These are phyloP conservation scores for Debaryomyces hansenii DNA, from an alignment of 805 yeast genomes.

Conservation along the genomic window DNA sequence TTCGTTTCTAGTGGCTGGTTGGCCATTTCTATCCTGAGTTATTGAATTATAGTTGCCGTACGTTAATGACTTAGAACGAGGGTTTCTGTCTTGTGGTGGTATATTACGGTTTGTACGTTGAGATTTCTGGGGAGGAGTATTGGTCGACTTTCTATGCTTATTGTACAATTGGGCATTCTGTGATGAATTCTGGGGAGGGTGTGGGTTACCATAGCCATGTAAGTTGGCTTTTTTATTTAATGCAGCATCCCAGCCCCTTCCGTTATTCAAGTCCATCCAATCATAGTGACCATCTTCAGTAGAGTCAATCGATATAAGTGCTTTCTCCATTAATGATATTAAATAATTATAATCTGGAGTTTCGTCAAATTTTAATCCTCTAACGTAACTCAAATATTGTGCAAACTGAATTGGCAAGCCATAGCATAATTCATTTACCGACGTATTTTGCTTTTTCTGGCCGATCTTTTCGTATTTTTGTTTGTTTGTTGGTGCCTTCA, in stretches of 20 bases:
- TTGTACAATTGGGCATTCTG: conserved; percentile 6
- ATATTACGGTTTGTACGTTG: conserved; percentile 3
- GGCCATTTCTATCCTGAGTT: conserved; percentile 18
- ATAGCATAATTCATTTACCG: conserved; percentile 79
- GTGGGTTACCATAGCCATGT: conserved; percentile 96
- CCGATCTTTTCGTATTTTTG: conserved; percentile 98
- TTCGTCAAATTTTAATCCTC: conserved; percentile 88
- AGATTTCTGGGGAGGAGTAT: conserved; percentile 1
- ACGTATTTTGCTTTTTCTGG: conserved; percentile 89
- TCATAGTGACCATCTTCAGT: conserved; percentile 83
- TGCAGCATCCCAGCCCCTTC: conserved; percentile 92
- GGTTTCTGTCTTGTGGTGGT: neutral
- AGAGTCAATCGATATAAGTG: conserved; percentile 69
- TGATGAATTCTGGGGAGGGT: conserved; percentile 53
- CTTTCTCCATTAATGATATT: conserved; percentile 74
- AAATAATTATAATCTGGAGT: conserved; percentile 92
- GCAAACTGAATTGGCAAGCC: conserved; percentile 93
- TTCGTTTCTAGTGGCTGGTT: conserved; percentile 11
- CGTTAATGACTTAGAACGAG: conserved; percentile 14
- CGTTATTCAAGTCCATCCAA: conserved; percentile 96
- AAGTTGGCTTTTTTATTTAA: conserved; percentile 89
- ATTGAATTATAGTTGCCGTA: conserved; percentile 20
- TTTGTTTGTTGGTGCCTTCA: conserved; percentile 96
- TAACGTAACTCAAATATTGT: conserved; percentile 83
- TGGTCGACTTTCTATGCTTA: conserved; percentile 6